phyloP scores from a whole-genome alignment of 305 asterid species.

The Fraxinus albicans region DNA sequence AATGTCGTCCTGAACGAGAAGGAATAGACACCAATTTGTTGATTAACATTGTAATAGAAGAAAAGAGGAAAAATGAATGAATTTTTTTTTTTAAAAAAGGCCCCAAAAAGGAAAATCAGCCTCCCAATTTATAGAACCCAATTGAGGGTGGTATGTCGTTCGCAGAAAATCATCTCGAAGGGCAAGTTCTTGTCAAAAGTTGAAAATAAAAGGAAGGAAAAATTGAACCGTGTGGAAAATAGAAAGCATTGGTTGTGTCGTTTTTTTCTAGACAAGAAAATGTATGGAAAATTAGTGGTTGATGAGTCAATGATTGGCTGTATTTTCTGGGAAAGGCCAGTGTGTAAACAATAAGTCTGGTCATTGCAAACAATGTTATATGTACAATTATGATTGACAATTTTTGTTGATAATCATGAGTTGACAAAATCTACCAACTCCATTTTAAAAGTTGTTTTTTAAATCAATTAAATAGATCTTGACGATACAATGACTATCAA shows the following conservation, averaged over 20 bases:
- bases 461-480: no score
- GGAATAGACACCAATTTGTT: slow-evolving; percentile 36
- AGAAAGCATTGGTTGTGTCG: neutral
- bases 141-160: neutral
- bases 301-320: slow-evolving; percentile 2
- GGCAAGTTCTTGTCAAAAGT: neutral
- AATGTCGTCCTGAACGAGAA: slow-evolving; percentile 50
- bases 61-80: neutral
- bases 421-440: no score
- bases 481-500: no score
- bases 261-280: neutral
- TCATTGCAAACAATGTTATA: no score
- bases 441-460: no score
- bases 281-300: neutral
- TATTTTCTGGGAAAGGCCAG: neutral
- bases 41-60: slow-evolving; percentile 27
- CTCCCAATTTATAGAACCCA: neutral
- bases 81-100: neutral
- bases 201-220: neutral
- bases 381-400: no score
- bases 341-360: neutral
- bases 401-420: no score
- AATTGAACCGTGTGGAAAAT: neutral
- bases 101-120: neutral
- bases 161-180: neutral